These are phyloP conservation scores for Prunus persica DNA, from an alignment of 306 rosid genomes.

Conservation along the genomic window DNA sequence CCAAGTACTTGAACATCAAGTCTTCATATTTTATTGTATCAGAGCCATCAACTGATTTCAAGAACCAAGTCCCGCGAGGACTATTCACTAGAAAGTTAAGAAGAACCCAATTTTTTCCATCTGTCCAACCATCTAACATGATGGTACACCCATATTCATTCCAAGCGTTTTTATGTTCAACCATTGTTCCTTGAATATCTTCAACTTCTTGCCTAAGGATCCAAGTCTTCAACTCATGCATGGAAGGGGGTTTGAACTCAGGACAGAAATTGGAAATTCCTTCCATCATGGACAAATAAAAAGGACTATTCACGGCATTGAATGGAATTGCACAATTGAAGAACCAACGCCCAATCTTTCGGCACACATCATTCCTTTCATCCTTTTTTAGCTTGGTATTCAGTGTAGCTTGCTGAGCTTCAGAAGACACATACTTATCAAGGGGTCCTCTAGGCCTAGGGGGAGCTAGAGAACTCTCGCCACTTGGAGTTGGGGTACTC, in stretches of 20 bases:
- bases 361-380: neutral
- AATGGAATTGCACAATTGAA: neutral
- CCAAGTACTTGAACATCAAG: too few species aligned
- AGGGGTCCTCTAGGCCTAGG: neutral
- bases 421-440: neutral
- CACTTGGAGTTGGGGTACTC: neutral
- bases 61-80: too few species aligned
- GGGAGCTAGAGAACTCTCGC: neutral
- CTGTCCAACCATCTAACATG: too few species aligned
- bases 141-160: too few species aligned
- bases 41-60: too few species aligned
- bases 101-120: too few species aligned
- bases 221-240: slow-evolving; percentile 7
- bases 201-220: neutral
- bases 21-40: too few species aligned
- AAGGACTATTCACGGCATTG: neutral
- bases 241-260: neutral
- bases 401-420: neutral
- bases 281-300: neutral
- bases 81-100: too few species aligned
- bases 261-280: neutral
- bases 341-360: neutral
- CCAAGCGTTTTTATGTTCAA: too few species aligned
- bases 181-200: neutral
- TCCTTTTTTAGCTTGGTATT: neutral